Percentiles rank a stretch among this genome's conserved stretches.
These are phyloP conservation scores for Cicer arietinum DNA, from an alignment of 306 rosid species.

Conservation along the genomic window DNA sequence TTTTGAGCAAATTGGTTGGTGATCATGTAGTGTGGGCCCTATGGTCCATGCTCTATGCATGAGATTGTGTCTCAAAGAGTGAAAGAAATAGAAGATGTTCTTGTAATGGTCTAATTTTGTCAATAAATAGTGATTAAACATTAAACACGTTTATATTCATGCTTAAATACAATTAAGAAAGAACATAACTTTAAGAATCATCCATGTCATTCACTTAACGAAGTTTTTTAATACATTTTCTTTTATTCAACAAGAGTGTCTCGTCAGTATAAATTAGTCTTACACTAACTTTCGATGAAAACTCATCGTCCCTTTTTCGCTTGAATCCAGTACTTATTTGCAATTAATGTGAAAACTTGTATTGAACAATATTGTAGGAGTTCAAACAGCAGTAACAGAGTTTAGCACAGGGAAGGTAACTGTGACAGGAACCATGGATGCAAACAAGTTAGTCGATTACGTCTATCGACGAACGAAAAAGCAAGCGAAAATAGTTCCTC, in stretches of 20 bases:
- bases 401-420: constrained; percentile 71
- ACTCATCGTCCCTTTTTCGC: too few species aligned
- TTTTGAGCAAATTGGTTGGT: constrained; percentile 24
- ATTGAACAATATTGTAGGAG: constrained; percentile 56
- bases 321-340: neutral
- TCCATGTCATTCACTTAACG: constrained; percentile 25
- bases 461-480: constrained; percentile 85
- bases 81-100: constrained; percentile 16
- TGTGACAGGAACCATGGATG: constrained; percentile 90
- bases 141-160: neutral
- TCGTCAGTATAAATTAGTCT: neutral
- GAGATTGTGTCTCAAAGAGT: constrained; percentile 39
- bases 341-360: constrained; percentile 33
- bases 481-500: constrained; percentile 82
- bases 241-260: constrained; percentile 29
- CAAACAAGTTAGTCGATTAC: constrained; percentile 78
- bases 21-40: constrained; percentile 38
- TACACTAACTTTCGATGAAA: too few species aligned
- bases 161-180: neutral
- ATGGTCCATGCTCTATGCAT: constrained; percentile 33
- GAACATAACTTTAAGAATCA: neutral
- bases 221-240: constrained; percentile 5
- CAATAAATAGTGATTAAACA: constrained; percentile 14
- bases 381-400: constrained; percentile 80
- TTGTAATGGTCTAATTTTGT: constrained; percentile 29